Evolutionary conservation across 2,329 filamentous ascomycete species (phyloP).

Genomic region (Beauveria medogensis): DNA sequence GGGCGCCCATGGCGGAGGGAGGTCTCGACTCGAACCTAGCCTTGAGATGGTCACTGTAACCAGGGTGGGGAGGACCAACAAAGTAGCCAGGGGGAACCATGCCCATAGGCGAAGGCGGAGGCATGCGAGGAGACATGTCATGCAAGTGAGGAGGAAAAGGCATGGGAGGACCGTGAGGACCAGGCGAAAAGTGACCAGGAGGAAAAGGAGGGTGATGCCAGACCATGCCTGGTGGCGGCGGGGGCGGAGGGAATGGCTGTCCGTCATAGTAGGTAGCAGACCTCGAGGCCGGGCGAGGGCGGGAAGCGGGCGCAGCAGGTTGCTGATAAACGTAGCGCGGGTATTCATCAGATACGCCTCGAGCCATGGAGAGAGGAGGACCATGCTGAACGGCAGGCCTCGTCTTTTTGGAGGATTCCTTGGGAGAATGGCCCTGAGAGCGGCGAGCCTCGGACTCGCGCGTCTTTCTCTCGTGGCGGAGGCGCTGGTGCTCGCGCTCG

Average conservation of each 20-base stretch:
- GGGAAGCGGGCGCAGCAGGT: slow-evolving; percentile 22
- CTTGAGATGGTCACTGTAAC: slow-evolving; percentile 23
- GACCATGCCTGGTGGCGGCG: slow-evolving; percentile 19
- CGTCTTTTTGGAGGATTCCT: slow-evolving; percentile 17
- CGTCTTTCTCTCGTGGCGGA: slow-evolving; percentile 15
- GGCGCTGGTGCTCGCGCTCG: slow-evolving; percentile 16
- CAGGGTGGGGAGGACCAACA: slow-evolving; percentile 20
- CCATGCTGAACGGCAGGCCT: slow-evolving; percentile 24
- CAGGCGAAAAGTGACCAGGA: slow-evolving; percentile 19
- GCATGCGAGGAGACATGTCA: slow-evolving; percentile 13
- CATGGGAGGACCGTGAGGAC: slow-evolving; percentile 3
- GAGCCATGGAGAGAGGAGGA: slow-evolving; percentile 24
- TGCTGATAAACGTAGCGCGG: slow-evolving; percentile 29
- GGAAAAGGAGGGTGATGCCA: slow-evolving; percentile 26
- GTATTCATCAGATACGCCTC: slow-evolving; percentile 27
- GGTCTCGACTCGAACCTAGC: slow-evolving; percentile 28
- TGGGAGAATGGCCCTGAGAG: slow-evolving; percentile 9
- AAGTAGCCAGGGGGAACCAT: slow-evolving; percentile 21
- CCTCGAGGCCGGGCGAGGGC: slow-evolving; percentile 26
- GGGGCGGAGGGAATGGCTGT: slow-evolving; percentile 20
- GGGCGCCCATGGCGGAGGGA: slow-evolving; percentile 33
- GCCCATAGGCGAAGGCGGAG: slow-evolving; percentile 12
- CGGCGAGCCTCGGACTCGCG: slow-evolving; percentile 15
- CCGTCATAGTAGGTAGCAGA: slow-evolving; percentile 30
- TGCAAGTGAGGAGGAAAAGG: background rate